Evolutionary conservation across 2,329 filamentous ascomycete genomes (phyloP).

Genomic region (Clonostachys sp.): DNA sequence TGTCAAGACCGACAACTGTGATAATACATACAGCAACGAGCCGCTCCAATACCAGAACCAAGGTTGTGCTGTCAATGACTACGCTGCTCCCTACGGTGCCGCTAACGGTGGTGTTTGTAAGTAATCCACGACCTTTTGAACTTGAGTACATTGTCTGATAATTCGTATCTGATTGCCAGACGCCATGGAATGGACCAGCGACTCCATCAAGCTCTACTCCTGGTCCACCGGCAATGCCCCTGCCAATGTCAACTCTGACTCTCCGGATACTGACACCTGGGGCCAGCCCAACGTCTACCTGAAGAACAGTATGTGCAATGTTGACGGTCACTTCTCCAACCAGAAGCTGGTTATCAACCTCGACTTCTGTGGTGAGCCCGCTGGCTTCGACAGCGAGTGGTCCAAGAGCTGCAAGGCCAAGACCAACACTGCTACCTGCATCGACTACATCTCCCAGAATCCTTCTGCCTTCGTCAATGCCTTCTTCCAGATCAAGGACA

Average conservation of each 20-base stretch:
- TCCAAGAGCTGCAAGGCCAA: slow-evolving; percentile 12
- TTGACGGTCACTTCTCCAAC: slow-evolving; percentile 56
- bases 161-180: slow-evolving; percentile 10
- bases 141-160: slow-evolving; percentile 1
- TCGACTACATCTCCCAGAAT: slow-evolving; percentile 27
- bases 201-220: slow-evolving; percentile 34
- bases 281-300: slow-evolving; percentile 59
- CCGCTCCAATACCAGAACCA: slow-evolving; percentile 25
- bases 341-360: slow-evolving; percentile 74
- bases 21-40: slow-evolving; percentile 26
- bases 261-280: slow-evolving; percentile 53
- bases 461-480: slow-evolving; percentile 27
- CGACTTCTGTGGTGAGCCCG: slow-evolving; percentile 70
- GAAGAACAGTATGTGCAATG: slow-evolving; percentile 54
- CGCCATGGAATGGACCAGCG: slow-evolving; percentile 35
- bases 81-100: slow-evolving; percentile 29
- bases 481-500: slow-evolving; percentile 40
- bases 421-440: slow-evolving; percentile 20
- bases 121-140: slow-evolving; percentile 27
- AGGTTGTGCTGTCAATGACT: slow-evolving; percentile 34
- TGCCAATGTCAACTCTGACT: neutral
- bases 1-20: slow-evolving; percentile 30
- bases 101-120: slow-evolving; percentile 31
- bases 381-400: slow-evolving; percentile 30
- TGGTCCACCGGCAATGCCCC: slow-evolving; percentile 26